A percentile compares a stretch with the other conserved stretches of the same genome.
phyloP scores from a whole-genome alignment of 768 basidiomycete species.

The Boletales sp. region DNA sequence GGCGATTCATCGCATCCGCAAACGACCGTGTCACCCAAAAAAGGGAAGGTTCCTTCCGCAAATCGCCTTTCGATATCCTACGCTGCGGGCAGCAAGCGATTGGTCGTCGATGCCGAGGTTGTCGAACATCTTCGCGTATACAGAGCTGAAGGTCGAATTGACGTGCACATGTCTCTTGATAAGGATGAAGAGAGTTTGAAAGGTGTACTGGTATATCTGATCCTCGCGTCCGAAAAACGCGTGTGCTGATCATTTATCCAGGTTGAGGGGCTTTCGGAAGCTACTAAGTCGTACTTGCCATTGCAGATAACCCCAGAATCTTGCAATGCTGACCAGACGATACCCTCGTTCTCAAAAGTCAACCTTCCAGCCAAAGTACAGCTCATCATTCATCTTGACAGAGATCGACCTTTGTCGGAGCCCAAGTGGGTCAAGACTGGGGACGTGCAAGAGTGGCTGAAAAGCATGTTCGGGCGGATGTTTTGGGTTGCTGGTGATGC shows the following conservation, averaged over 20 bases:
- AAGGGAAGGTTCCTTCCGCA: conserved; percentile 57
- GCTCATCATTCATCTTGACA: conserved; percentile 81
- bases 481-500: conserved; percentile 83
- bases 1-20: conserved; percentile 43
- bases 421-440: conserved; percentile 97
- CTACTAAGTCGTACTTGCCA: conserved; percentile 66
- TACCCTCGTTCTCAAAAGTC: conserved; percentile 69
- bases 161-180: conserved; percentile 64
- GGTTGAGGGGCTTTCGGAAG: conserved; percentile 73
- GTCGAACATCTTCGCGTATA: conserved; percentile 80
- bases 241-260: conserved; percentile 27
- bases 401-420: conserved; percentile 83
- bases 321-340: conserved; percentile 52
- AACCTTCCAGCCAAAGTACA: conserved; percentile 52
- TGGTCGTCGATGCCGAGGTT: conserved; percentile 86
- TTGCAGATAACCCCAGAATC: conserved; percentile 44
- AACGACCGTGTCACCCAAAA: conserved; percentile 26
- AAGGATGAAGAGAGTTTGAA: conserved; percentile 56
- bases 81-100: conserved; percentile 79
- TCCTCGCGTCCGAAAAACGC: conserved; percentile 1
- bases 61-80: conserved; percentile 95
- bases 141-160: conserved; percentile 81
- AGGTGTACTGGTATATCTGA: conserved; percentile 67
- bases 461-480: conserved; percentile 83
- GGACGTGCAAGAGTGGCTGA: conserved; percentile 90